Base-by-base conservation (phyloP, 1,139 yeast genomes). In the Saccharomyces hybrid region DNA sequence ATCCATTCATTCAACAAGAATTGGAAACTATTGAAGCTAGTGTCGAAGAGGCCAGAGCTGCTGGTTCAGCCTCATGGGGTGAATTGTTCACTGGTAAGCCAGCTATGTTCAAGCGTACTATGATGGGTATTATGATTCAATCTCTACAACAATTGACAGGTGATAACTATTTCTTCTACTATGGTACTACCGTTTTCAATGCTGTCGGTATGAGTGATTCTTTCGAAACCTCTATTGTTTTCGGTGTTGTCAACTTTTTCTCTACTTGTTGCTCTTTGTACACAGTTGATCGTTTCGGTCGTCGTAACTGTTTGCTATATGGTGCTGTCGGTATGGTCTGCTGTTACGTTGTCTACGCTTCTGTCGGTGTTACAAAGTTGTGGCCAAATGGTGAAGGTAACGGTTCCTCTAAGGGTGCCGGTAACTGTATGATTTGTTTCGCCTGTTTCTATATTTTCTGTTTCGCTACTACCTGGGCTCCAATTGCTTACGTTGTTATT, bases 401-500 rank as follows among this genome's bases (percentile, higher is more conserved):
- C 34, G 20, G n/a, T 20, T 57, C 70, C 16, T 59, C 69, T 54
- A 73, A 72, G 59, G 74, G 84, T 57, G 81, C 85, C 51, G 91
- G 91, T 70, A 75, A 82, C 68, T 88, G 85, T 56, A 80, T 81
- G 91, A 86, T 87, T 71, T 82, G 83, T 73, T 78, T 86, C 61
- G 81, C 91, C 47, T 84, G 90, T 74, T 74, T 86, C 66, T 87
- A 78, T 78, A 84, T 88, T 60, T 83, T 84, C 79, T 83, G 80
- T 75, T 87, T 86, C 69, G 93, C 95, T 54, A 76, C 84, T 51
- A 82, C 93, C 26, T 86, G 95, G 95, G 95, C 90, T 59, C 91
- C 95, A 64, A 80, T 84, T 66, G 84, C 83, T 53, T 87, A 77
- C 74, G 83, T 84, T 59, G 81, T 85, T 66, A 78, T 81, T 52